Evolutionary conservation across 2,329 filamentous ascomycete species (phyloP).

Genomic region (Aspergillus tamarii): DNA sequence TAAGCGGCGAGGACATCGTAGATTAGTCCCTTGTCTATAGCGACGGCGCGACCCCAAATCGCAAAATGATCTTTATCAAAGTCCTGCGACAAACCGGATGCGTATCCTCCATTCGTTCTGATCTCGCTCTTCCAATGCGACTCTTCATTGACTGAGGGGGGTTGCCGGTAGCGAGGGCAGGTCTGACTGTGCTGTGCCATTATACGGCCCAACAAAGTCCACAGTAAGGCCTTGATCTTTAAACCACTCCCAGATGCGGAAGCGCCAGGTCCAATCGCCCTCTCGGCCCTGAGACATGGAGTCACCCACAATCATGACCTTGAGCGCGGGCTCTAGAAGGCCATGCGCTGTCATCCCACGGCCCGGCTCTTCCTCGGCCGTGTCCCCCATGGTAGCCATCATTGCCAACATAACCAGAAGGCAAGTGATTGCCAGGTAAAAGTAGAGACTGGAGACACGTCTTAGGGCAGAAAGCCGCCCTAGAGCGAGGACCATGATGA

Average conservation of each 20-base stretch:
- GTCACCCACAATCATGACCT: constrained; percentile 10
- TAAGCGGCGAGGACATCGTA: neutral
- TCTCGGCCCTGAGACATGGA: constrained; percentile 11
- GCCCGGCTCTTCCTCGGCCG: neutral
- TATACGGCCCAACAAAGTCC: constrained; percentile 8
- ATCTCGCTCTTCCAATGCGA: neutral
- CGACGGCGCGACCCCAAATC: constrained; percentile 10
- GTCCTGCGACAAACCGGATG: neutral
- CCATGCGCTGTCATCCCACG: neutral
- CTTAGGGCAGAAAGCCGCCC: neutral
- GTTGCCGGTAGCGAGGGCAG: neutral
- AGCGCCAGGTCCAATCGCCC: constrained; percentile 14
- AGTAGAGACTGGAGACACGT: neutral
- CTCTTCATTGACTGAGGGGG: neutral
- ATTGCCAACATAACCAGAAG: neutral
- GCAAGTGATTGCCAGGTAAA: neutral
- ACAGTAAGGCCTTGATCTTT: neutral
- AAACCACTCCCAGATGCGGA: constrained; percentile 13
- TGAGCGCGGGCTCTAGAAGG: neutral
- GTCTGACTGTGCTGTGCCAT: constrained; percentile 4
- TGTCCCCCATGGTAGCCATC: neutral
- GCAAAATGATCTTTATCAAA: constrained; percentile 6
- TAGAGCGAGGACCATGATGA: neutral
- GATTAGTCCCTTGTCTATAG: constrained; percentile 2
- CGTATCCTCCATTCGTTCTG: constrained; percentile 5